phyloP scores from a whole-genome alignment of 139 green algal genomes.

The Volvox africanus region DNA sequence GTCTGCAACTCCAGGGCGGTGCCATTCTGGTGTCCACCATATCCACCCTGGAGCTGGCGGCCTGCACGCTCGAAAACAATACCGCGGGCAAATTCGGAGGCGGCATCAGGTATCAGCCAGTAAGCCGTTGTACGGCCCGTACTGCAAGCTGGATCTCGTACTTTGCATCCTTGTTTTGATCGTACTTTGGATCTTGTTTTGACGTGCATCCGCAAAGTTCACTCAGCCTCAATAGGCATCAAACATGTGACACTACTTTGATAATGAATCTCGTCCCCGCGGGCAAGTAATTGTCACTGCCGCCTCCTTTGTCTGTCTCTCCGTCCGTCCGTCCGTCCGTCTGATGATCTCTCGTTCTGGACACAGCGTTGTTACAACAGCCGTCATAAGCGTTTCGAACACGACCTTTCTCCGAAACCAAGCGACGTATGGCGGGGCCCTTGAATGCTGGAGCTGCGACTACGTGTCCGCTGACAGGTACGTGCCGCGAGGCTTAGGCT shows the following conservation, averaged over 20 bases:
- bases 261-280: too few species aligned
- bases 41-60: not conserved
- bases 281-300: too few species aligned
- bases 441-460: slow-evolving; percentile 27
- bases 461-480: not conserved
- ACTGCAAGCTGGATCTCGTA: too few species aligned
- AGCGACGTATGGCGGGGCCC: not conserved
- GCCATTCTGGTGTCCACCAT: not conserved
- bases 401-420: not conserved
- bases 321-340: too few species aligned
- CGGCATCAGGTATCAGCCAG: slow-evolving; percentile 5
- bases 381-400: not conserved
- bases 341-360: too few species aligned
- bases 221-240: too few species aligned
- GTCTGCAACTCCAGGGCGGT: slow-evolving; percentile 11
- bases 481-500: too few species aligned
- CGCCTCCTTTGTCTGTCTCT: too few species aligned
- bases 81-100: not conserved
- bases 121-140: not conserved
- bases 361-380: not conserved
- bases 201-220: too few species aligned
- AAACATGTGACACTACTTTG: too few species aligned
- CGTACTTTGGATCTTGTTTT: too few species aligned
- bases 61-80: not conserved
- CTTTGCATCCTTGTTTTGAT: too few species aligned